Evolutionary conservation across 2,329 filamentous ascomycete genomes (phyloP).

Genomic region (Chaetoscypha palmicola): DNA sequence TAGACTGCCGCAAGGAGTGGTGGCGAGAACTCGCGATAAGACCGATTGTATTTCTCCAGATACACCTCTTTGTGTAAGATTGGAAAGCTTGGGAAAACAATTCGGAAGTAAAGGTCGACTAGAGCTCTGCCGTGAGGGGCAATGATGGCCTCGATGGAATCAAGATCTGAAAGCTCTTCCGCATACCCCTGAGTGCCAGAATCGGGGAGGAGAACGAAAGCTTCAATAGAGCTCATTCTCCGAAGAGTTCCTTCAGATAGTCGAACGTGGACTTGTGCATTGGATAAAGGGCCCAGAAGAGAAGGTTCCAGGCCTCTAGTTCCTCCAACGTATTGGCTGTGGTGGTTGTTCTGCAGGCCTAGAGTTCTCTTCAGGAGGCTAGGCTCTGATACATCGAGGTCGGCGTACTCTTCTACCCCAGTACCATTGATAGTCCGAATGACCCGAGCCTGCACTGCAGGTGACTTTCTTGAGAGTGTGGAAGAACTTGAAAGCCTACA

Average conservation of each 20-base stretch:
- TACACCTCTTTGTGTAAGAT: slow-evolving; percentile 53
- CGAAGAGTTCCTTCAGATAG: slow-evolving; percentile 59
- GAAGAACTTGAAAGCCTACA: slow-evolving; percentile 46
- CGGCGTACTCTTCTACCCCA: slow-evolving; percentile 61
- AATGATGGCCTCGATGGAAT: slow-evolving; percentile 27
- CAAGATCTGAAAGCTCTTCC: slow-evolving; percentile 27
- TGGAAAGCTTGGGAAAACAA: slow-evolving; percentile 44
- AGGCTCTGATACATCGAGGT: slow-evolving; percentile 48
- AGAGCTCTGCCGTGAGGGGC: slow-evolving; percentile 25
- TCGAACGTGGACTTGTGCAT: slow-evolving; percentile 62
- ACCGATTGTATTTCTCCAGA: slow-evolving; percentile 52
- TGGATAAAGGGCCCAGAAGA: slow-evolving; percentile 56
- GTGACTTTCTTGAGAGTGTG: slow-evolving; percentile 39
- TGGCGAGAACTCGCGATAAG: slow-evolving; percentile 51
- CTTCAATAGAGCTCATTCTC: slow-evolving; percentile 67
- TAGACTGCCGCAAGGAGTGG: slow-evolving; percentile 55
- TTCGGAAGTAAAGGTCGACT: slow-evolving; percentile 31
- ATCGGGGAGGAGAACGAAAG: slow-evolving; percentile 71
- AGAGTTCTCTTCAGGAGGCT: slow-evolving; percentile 62
- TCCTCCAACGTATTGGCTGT: slow-evolving; percentile 72
- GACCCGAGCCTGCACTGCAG: slow-evolving; percentile 40
- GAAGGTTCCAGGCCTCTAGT: slow-evolving; percentile 75
- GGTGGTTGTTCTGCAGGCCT: slow-evolving; percentile 67
- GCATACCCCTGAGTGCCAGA: slow-evolving; percentile 57
- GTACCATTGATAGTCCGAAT: slow-evolving; percentile 56